Evolutionary conservation across 202 grass and related monocot genomes (phyloP), one percentile per base, ranked within the genome.

Genomic region (Digitaria exilis): DNA sequence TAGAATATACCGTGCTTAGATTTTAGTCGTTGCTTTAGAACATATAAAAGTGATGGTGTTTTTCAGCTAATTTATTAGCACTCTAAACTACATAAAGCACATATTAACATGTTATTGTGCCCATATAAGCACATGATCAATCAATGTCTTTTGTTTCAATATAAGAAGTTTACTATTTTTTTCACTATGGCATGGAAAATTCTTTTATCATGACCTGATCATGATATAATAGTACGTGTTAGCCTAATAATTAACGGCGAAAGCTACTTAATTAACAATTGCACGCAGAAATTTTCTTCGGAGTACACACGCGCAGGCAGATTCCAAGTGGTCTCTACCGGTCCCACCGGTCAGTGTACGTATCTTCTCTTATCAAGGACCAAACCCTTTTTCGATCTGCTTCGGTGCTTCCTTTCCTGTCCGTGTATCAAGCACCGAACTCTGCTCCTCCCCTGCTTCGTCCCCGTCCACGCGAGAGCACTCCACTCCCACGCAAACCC

Each of bases 341-440:
- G 67, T 32, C 63, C 87, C 82, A 81, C 71, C 1, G 16, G 64
- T 41, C 82, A 89, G 87, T 45, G 54, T 64, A 58, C 45, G 55
- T 41, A n/a, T 12, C 62, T 35, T 29, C 46, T 54, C 46, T 66
- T 67, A 85, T 57, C 82, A 28, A 54, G 14, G 25, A 76, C 37
- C 37, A 43, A 30, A 28, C 56, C 15, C 0, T 66, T 66, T 66
- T 18, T 57, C n/a, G 13, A 37, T 66, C 61, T 78, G 45, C 65
- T 60, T 44, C 50, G 51, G 45, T 78, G 45, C 65, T 60, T 44
- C 50, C 41, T 56, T 48, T 48, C 51, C 21, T n/a, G 64, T 71
- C 77, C 25, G 69, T 51, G 71, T 24, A 19, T 59, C 54, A 16
- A 82, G 35, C 17, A 55, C 25, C 57, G 21, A 44, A n/a, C 61